Evolutionary conservation across 139 green algal species (phyloP).

Genomic region (Desmodesmus armatus): DNA sequence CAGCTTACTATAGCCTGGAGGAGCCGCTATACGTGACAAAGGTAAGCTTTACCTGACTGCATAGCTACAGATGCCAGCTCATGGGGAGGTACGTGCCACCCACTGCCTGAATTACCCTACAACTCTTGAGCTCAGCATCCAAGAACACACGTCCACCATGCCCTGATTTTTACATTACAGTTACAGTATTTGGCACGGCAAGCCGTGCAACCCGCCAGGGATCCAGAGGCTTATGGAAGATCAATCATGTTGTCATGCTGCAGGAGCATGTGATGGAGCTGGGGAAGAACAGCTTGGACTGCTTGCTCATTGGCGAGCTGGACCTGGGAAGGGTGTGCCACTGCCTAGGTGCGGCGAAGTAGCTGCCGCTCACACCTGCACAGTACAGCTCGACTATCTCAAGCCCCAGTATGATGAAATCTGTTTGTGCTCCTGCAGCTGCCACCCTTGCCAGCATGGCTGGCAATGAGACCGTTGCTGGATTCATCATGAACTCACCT

Average conservation of each 20-base stretch:
- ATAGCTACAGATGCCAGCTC: too few species aligned
- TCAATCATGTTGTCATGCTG: too few species aligned
- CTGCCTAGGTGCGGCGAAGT: constrained; percentile 61
- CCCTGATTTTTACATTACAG: too few species aligned
- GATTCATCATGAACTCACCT: constrained; percentile 67
- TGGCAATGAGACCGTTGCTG: constrained; percentile 57
- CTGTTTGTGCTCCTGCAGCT: not conserved
- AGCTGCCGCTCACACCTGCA: too few species aligned
- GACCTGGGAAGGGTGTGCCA: constrained; percentile 60
- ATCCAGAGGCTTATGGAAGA: too few species aligned
- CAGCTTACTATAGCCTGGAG: constrained; percentile 70
- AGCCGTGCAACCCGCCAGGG: too few species aligned
- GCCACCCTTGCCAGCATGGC: constrained; percentile 67
- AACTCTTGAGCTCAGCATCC: too few species aligned
- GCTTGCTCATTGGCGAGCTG: constrained; percentile 48
- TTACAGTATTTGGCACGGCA: too few species aligned
- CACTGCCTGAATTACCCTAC: too few species aligned
- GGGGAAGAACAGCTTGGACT: constrained; percentile 65
- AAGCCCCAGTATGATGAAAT: not conserved
- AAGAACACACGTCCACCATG: too few species aligned
- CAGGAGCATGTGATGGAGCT: constrained; percentile 65
- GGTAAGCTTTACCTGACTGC: too few species aligned
- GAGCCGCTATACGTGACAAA: constrained; percentile 44
- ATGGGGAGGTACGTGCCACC: too few species aligned
- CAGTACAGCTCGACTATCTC: not conserved